A percentile compares a stretch with the other conserved stretches of the same genome.
phyloP scores from a whole-genome alignment of 257 asterid genomes.

The Solanum sejunctum region DNA sequence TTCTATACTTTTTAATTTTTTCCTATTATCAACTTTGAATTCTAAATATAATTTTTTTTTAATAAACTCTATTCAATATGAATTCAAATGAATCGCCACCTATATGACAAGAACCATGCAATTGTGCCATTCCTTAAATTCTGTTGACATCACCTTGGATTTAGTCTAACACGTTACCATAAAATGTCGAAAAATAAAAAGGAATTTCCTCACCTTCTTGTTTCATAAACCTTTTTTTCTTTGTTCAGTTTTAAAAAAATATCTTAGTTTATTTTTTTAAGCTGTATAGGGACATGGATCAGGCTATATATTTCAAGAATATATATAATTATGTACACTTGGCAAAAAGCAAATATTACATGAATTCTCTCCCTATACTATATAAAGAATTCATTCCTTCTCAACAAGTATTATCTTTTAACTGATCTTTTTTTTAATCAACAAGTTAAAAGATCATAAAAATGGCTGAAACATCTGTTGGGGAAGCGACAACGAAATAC shows the following conservation, averaged over 20 bases:
- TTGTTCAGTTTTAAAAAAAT: too few species aligned
- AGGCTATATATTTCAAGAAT: slow-evolving; percentile 5
- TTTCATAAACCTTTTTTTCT: too few species aligned
- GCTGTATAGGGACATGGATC: slow-evolving; percentile 1
- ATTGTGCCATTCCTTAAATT: neutral
- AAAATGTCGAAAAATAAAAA: neutral
- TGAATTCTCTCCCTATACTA: neutral
- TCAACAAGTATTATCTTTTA: neutral
- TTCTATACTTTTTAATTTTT: too few species aligned
- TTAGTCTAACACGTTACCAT: neutral
- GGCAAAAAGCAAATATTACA: neutral
- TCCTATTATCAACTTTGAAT: too few species aligned
- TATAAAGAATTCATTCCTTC: slow-evolving; percentile 9
- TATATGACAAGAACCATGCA: slow-evolving; percentile 10
- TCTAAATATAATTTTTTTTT: too few species aligned
- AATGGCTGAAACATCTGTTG: neutral
- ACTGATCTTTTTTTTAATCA: too few species aligned
- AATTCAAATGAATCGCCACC: too few species aligned
- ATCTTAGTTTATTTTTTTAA: too few species aligned
- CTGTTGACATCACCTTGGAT: slow-evolving; percentile 3
- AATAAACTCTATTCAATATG: too few species aligned
- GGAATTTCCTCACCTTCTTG: too few species aligned
- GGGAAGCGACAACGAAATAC: too few species aligned
- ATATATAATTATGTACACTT: neutral
- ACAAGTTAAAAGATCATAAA: neutral